phyloP scores from a whole-genome alignment of 2,329 filamentous ascomycete genomes.

The Alternaria arborescens region DNA sequence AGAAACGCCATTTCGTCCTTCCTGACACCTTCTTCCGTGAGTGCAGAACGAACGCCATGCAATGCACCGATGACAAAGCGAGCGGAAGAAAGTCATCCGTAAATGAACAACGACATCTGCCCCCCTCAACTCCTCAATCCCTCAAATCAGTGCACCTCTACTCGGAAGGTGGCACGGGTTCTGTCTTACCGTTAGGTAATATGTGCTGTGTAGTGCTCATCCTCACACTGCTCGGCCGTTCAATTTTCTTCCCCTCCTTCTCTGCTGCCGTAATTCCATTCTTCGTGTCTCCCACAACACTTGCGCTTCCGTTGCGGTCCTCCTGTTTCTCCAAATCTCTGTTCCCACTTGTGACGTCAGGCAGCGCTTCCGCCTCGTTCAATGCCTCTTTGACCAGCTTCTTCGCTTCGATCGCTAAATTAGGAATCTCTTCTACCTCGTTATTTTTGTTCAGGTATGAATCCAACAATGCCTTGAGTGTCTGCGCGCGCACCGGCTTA shows the following conservation, averaged over 20 bases:
- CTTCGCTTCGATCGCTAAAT: slow-evolving; percentile 58
- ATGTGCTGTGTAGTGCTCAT: slow-evolving; percentile 26
- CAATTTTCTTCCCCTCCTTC: slow-evolving; percentile 6
- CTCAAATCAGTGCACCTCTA: neutral
- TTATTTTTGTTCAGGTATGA: slow-evolving; percentile 66
- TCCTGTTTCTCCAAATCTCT: neutral
- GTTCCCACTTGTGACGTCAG: slow-evolving; percentile 5
- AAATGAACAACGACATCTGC: no score
- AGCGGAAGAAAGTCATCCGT: neutral
- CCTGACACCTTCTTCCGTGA: neutral
- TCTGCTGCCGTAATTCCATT: neutral
- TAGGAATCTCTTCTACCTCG: slow-evolving; percentile 46
- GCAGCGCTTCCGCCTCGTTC: slow-evolving; percentile 25
- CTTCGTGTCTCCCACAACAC: neutral
- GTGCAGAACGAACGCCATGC: slow-evolving; percentile 16
- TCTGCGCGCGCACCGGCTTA: slow-evolving; percentile 89
- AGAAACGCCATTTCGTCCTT: neutral
- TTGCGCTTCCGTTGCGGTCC: neutral
- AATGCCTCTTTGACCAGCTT: slow-evolving; percentile 52
- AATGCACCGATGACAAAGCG: slow-evolving; percentile 9
- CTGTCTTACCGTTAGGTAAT: slow-evolving; percentile 19
- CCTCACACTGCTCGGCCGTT: slow-evolving; percentile 26
- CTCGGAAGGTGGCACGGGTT: slow-evolving; percentile 9
- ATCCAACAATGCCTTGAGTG: slow-evolving; percentile 84
- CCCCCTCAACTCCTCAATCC: no score